These are phyloP conservation scores for Trichoderma afroharzianum DNA, from an alignment of 2,329 filamentous ascomycete species.

Conservation along the genomic window DNA sequence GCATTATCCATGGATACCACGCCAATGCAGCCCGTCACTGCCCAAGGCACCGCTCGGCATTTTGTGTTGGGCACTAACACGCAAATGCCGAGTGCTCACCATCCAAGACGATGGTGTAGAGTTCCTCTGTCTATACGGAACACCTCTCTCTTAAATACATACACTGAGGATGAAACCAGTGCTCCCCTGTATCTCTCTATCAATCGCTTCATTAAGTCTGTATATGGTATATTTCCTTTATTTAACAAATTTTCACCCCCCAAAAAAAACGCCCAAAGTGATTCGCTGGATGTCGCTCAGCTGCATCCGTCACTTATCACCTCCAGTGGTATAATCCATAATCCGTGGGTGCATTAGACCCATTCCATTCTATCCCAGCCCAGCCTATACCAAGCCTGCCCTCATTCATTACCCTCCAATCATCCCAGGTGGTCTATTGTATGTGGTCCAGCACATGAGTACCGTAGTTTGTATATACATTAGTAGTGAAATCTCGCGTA, in stretches of 20 bases:
- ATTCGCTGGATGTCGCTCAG: neutral
- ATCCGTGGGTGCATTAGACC: neutral
- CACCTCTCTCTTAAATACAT: neutral
- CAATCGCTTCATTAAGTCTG: neutral
- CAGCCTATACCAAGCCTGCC: slow-evolving; percentile 10
- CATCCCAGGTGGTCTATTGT: slow-evolving; percentile 6
- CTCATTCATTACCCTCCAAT: slow-evolving; percentile 8
- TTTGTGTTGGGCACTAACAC: neutral
- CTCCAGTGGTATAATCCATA: slow-evolving; percentile 5
- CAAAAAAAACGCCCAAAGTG: neutral
- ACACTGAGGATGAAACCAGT: neutral
- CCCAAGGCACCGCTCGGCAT: neutral
- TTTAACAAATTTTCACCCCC: neutral
- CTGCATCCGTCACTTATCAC: slow-evolving; percentile 10
- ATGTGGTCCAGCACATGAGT: slow-evolving; percentile 18
- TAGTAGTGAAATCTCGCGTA: slow-evolving; percentile 12
- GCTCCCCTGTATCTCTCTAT: neutral
- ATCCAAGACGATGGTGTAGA: neutral
- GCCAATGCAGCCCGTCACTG: neutral
- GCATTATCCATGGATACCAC: neutral
- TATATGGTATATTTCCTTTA: neutral
- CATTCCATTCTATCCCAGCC: neutral
- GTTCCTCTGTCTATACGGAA: neutral
- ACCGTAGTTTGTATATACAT: slow-evolving; percentile 16
- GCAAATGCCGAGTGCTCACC: neutral